Conservation (phyloP, 2,329 filamentous ascomycete species). For the Fusarium camptoceras region DNA sequence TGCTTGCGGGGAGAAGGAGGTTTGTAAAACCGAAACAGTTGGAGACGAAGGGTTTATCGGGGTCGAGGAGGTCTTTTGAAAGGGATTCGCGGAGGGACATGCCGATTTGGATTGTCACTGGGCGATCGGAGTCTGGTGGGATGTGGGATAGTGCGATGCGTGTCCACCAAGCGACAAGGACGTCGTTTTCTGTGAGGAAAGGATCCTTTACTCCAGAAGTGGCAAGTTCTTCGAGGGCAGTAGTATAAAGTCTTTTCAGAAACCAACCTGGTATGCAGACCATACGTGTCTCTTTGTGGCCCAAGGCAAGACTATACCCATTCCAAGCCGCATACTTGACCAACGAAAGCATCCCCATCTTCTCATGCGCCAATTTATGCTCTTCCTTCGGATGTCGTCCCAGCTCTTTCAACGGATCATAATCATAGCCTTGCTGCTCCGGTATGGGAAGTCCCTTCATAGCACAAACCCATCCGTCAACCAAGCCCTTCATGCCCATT, state of each 20-base stretch:
- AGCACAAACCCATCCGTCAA: not conserved
- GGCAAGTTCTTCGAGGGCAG: not conserved
- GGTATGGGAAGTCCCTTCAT: not conserved
- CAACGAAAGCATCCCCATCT: not conserved
- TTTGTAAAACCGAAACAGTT: not conserved
- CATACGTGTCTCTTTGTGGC: constrained; percentile 22
- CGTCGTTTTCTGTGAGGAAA: constrained; percentile 24
- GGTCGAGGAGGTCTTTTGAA: not conserved
- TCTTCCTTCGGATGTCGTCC: not conserved
- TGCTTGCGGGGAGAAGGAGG: not conserved
- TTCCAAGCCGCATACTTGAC: constrained; percentile 4
- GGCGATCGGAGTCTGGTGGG: not conserved
- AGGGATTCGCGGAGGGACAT: constrained; percentile 9
- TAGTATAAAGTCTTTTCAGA: not conserved
- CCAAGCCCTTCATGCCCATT: not conserved
- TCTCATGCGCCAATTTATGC: not conserved
- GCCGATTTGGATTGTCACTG: not conserved
- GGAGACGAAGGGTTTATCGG: not conserved
- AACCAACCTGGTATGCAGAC: constrained; percentile 19
- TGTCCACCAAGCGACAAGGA: constrained; percentile 19
- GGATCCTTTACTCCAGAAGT: not conserved
- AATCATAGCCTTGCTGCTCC: not conserved
- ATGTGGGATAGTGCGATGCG: constrained; percentile 6
- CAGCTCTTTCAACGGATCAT: constrained; percentile 11
- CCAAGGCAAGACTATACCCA: constrained; percentile 1